Evolutionary conservation across 257 asterid genomes (phyloP), one percentile per base, ranked within the genome.

Genomic region (Solanum dulcamara): DNA sequence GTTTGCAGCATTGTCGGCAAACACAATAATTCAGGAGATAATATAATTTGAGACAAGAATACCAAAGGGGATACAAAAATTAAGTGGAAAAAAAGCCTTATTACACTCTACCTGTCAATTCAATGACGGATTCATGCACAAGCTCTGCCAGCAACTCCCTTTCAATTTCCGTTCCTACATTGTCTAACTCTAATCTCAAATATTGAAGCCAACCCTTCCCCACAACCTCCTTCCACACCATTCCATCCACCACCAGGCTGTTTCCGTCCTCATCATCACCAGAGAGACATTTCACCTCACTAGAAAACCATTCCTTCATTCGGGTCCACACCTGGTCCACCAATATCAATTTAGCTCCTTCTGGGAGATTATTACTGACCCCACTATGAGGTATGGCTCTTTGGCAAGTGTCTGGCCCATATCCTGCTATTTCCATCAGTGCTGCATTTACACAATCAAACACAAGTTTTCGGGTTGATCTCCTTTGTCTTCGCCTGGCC

Each of bases 361-460:
- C 84, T 22, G 81, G 66, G n/a, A 64, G 53, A 84, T 88, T 87
- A 33, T 40, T 48, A 32, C 85, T 81, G 87, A 83, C 64, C 68
- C 87, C 89, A 53, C 33, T 48, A 68, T 86, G 71, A 32, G 91
- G 93, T 22, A 84, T 67, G 72, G 91, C 85, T 79, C 88, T 85
- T 85, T 89, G 94, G 88, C 90, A 87, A 15, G 90, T 70, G 28
- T 84, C 90, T 40, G 91, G 70, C 60, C 93, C 94, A 83, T 88
- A 86, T 30, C 93, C 93, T 68, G 91, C 87, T 3, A 93, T 90
- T 32, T 95, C 99, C 66, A 93, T 86, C 84, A 96, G 59, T 6
- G 90, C 92, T 81, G 88, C 91, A 81, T 95, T 96, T 28, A 94
- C 94, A 81, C 95, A 93, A 79, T 96, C 99, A 32, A 96, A 96